Evolutionary conservation across 495 filamentous ascomycete genomes (phyloP).

Genomic region (Hypoxylon lenormandii): DNA sequence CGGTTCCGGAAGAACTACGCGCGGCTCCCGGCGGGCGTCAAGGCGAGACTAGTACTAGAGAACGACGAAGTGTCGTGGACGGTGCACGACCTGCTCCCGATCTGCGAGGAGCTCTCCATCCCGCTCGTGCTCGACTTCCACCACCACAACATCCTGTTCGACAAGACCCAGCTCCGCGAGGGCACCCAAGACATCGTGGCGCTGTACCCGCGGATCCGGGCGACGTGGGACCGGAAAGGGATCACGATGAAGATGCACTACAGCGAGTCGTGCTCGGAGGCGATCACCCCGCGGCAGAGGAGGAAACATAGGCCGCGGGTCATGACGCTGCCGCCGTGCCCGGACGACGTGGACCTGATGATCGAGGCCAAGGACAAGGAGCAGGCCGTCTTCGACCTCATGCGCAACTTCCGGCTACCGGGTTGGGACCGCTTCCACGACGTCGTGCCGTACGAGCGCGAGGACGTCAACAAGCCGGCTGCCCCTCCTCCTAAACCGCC

Average conservation of each 20-base stretch:
- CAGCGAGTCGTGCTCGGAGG: conserved; percentile 78
- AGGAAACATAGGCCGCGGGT: conserved; percentile 87
- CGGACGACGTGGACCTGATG: conserved; percentile 89
- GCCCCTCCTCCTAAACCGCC: conserved; percentile 57
- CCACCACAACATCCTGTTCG: conserved; percentile 94
- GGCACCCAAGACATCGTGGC: conserved; percentile 85
- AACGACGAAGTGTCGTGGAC: conserved; percentile 93
- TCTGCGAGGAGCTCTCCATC: conserved; percentile 93
- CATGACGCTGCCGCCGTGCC: conserved; percentile 80
- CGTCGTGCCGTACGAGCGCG: conserved; percentile 78
- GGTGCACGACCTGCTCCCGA: conserved; percentile 88
- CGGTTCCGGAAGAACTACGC: conserved; percentile 85
- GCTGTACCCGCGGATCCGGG: conserved; percentile 71
- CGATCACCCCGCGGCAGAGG: conserved; percentile 79
- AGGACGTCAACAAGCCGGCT: conserved; percentile 80
- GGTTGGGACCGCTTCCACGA: conserved; percentile 80
- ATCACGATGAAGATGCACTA: conserved; percentile 98
- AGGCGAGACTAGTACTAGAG: conserved; percentile 86
- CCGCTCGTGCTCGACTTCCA: conserved; percentile 93
- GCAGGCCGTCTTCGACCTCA: conserved; percentile 94
- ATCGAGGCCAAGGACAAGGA: conserved; percentile 99
- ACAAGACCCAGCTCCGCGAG: conserved; percentile 76
- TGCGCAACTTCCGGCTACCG: conserved; percentile 85
- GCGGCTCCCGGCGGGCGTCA: conserved; percentile 72
- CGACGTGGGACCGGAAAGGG: conserved; percentile 86